Evolutionary conservation across 345 rosid genomes (phyloP).

Genomic region (Eutrema heterophyllum): DNA sequence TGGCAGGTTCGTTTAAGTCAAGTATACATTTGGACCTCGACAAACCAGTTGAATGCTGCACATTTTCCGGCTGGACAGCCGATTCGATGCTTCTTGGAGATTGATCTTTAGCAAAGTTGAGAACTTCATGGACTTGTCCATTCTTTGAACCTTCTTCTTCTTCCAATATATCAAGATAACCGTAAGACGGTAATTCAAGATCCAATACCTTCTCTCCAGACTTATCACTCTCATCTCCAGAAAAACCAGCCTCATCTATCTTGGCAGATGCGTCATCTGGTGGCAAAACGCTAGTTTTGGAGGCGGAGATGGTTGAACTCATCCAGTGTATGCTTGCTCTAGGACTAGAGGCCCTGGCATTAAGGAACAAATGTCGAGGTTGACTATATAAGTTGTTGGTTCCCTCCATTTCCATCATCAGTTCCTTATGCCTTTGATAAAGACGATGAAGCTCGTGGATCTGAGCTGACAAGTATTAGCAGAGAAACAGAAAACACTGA

Average conservation of each 20-base stretch:
- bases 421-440: constrained; percentile 40
- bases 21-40: neutral
- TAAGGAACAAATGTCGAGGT: constrained; percentile 3
- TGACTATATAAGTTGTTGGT: neutral
- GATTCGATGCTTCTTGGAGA: neutral
- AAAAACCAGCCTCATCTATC: neutral
- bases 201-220: constrained; percentile 40
- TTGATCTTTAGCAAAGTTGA: neutral
- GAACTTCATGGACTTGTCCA: constrained; percentile 5
- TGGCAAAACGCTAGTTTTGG: constrained; percentile 4
- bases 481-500: neutral
- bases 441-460: constrained; percentile 51
- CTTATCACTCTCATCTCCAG: constrained; percentile 23
- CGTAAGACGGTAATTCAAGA: neutral
- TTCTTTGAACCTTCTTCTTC: constrained; percentile 27
- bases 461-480: constrained; percentile 28
- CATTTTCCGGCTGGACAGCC: constrained; percentile 6
- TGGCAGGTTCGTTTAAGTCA: constrained; percentile 43
- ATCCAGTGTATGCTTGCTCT: neutral
- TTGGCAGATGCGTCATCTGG: neutral
- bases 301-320: constrained; percentile 18
- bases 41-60: neutral
- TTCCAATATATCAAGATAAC: constrained; percentile 31
- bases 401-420: constrained; percentile 43
- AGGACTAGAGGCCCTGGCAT: constrained; percentile 11